Conservation (phyloP, 306 rosid genomes). For the Mimosa pudica region DNA sequence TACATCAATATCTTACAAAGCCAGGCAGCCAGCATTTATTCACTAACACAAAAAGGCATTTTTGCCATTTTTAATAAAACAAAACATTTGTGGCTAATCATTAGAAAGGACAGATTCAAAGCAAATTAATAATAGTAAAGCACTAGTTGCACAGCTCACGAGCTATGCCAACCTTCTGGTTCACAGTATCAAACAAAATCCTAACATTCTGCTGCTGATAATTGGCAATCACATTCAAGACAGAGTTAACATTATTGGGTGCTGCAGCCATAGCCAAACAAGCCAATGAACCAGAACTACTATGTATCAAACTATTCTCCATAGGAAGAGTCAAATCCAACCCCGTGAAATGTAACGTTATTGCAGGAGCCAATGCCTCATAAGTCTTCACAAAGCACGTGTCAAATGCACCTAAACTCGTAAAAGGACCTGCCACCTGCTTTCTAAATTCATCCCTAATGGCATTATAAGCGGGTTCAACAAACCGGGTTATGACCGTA, state of each 20-base stretch:
- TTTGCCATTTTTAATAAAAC: neutral
- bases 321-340: constrained; percentile 65
- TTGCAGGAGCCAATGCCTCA: constrained; percentile 55
- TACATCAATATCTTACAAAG: neutral
- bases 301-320: constrained; percentile 86
- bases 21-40: neutral
- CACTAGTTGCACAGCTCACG: constrained; percentile 82
- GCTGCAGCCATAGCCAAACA: constrained; percentile 94
- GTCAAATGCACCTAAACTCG: constrained; percentile 81
- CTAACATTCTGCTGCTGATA: constrained; percentile 90
- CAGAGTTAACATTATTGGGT: constrained; percentile 79
- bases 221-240: constrained; percentile 86
- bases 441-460: constrained; percentile 82
- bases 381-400: constrained; percentile 64
- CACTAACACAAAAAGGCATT: neutral
- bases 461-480: constrained; percentile 62
- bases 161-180: constrained; percentile 77
- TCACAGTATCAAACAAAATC: constrained; percentile 78
- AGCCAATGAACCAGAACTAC: constrained; percentile 77
- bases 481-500: constrained; percentile 77
- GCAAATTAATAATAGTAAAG: neutral
- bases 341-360: constrained; percentile 60
- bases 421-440: constrained; percentile 64
- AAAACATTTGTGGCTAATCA: neutral
- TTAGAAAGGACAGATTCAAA: neutral